Conservation (phyloP, 2,329 filamentous ascomycete genomes). For the Zymoseptoria brevis region DNA sequence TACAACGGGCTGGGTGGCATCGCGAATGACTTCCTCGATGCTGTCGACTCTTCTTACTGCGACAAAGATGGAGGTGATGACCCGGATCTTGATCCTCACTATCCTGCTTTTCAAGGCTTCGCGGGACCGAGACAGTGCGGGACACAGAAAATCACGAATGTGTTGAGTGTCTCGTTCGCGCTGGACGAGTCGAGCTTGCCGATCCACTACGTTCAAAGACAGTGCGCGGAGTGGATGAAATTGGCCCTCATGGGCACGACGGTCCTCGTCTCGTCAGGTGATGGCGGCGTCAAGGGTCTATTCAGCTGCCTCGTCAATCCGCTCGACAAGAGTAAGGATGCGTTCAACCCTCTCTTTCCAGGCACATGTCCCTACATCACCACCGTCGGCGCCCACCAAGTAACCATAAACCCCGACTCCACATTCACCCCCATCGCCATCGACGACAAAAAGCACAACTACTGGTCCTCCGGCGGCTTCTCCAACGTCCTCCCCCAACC, state of each 20-base stretch:
- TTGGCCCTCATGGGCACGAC: constrained; percentile 56
- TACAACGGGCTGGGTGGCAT: constrained; percentile 8
- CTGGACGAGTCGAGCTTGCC: constrained; percentile 56
- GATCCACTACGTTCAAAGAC: constrained; percentile 47
- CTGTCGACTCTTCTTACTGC: constrained; percentile 16
- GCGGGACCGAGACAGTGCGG: not conserved
- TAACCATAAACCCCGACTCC: constrained; percentile 6
- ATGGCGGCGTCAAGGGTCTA: constrained; percentile 42
- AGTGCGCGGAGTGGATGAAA: constrained; percentile 56
- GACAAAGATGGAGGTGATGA: constrained; percentile 15
- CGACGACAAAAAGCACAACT: constrained; percentile 22
- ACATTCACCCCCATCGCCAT: constrained; percentile 8
- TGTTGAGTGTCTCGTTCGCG: constrained; percentile 57
- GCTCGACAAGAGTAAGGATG: not conserved
- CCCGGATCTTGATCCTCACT: constrained; percentile 13
- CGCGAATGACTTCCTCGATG: constrained; percentile 15
- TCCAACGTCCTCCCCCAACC: constrained; percentile 21
- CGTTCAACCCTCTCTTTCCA: constrained; percentile 25
- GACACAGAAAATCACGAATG: constrained; percentile 28
- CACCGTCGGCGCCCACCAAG: constrained; percentile 39
- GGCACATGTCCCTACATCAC: constrained; percentile 44
- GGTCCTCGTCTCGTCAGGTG: constrained; percentile 54
- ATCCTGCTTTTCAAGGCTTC: constrained; percentile 4
- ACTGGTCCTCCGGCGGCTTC: constrained; percentile 42
- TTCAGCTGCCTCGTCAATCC: not conserved